Evolutionary conservation across 2,329 filamentous ascomycete species (phyloP), one percentile per base, ranked within the genome.

Genomic region (Fusarium sp.): DNA sequence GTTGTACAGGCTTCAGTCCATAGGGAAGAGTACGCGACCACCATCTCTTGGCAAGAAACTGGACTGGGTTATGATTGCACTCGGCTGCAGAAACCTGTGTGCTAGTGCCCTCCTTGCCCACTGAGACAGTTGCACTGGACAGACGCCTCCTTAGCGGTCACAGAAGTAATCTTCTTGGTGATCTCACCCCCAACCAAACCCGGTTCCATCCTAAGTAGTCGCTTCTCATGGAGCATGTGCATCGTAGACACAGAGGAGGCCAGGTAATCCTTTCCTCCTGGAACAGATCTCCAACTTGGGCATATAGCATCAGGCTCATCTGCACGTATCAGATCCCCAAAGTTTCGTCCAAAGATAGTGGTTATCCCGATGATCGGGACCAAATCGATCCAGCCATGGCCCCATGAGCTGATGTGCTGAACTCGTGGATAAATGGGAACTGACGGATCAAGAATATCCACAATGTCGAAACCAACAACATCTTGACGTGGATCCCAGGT

Each of bases 41-140:
- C 33, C 54, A 68, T 29, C 9, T 68, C 1, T 47, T 68, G 5
- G 46, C 15, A 12, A 68, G 44, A 5, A 68, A 57, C 2, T 68
- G 66, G 3, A 68, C 59, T 3, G 66, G 66, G 15, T 21, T 52
- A 4, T 52, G 37, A 3, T 57, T 56, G 20, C 16, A 44, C 23
- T 26, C 15, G 9, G 1, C 2, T 3, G 5, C 6, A 15, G 12
- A 2, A 39, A 6, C 3, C 15, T 41, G 28, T 6, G 3, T 28
- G 12, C 3, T 12, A n/a, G 10, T 18, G 1, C 2, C 11, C 15
- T 4, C n/a, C 18, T 13, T 26, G 18, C 18, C 9, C 20, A 8
- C 33, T 9, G 15, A 41, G 3, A 5, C 66, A 68, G 5, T 28
- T 50, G 3, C 63, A 68, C 1, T 24, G 7, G 12, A 18, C 1